Conservation (phyloP, 208 protist genomes). For the Balamuthia mandrillaris region DNA sequence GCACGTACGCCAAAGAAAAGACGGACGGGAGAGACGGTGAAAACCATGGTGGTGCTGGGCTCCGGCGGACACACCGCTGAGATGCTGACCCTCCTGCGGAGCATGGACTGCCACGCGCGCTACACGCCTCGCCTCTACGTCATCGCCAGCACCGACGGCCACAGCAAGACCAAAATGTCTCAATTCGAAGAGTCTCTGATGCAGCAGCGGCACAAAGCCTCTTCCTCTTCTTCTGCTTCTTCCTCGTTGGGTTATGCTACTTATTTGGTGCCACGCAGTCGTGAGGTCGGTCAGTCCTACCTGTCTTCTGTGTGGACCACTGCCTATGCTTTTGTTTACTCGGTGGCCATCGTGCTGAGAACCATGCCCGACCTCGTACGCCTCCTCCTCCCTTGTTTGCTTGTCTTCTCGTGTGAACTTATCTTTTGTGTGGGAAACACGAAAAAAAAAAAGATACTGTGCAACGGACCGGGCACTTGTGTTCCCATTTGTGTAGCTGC, state of each 20-base stretch:
- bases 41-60: conserved; percentile 61
- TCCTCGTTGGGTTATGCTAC: neutral
- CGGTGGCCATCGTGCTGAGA: conserved; percentile 36
- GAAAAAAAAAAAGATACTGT: conserved; percentile 55
- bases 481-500: conserved; percentile 63
- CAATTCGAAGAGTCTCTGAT: conserved; percentile 10
- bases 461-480: conserved; percentile 77
- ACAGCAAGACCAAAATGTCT: conserved; percentile 32
- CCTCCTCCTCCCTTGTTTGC: neutral
- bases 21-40: neutral
- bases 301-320: conserved; percentile 64
- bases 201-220: neutral
- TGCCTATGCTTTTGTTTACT: conserved; percentile 42
- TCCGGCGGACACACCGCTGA: conserved; percentile 74
- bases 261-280: conserved; percentile 55
- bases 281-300: conserved; percentile 73
- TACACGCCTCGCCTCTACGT: conserved; percentile 54
- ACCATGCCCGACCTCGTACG: conserved; percentile 48
- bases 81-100: conserved; percentile 54
- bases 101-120: conserved; percentile 25
- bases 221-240: neutral
- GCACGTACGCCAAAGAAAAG: too few species aligned
- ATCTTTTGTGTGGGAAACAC: conserved; percentile 9
- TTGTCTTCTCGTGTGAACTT: neutral
- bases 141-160: conserved; percentile 47